Evolutionary conservation across 2,329 filamentous ascomycete genomes (phyloP), one percentile per base, ranked within the genome.

Genomic region (Botrytis aclada): DNA sequence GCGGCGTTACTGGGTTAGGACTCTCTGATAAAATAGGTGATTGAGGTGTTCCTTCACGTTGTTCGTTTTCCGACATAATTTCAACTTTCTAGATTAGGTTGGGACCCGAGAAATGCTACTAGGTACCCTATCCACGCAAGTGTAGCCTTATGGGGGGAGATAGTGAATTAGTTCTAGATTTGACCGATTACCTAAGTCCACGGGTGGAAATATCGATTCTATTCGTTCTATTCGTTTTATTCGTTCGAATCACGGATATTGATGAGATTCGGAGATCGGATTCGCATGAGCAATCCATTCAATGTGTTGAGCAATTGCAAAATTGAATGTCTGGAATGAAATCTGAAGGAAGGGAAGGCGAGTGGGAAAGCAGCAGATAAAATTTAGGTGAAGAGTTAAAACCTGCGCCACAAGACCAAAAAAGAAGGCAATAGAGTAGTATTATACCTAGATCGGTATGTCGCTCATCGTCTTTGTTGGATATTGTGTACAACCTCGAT

Each of bases 1-100:
- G 70, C 67, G 73, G 67, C 2, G 62, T 72, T 25, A 64, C 63
- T 34, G 74, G 74, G 47, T 70, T 72, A 25, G 75, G 75, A 58
- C 72, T 74, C 43, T 78, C 74, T 16, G 77, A 75, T 56, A 75
- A 72, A 34, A 73, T 74, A 16, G 70, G 70, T 45, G 71, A 41
- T 61, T 72, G 63, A 58, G 63, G 71, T 65, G 66, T 70, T 22
- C 51, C 47, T 66, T 67, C 45, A 43, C 45, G 45, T 43, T 72
- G 70, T 34, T 72, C 61, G 32, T 58, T 58, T 34, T 60, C 62
- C 43, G 70, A 66, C 70, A 72, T 72, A 43, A 72, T 67, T 71
- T 67, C 34, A 20, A 20, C 34, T 56, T 56, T 39, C 16, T 41
- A 32, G 8, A 37, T 51, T 56, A 54, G 22, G 25, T 54, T 39